Evolutionary conservation across 2,329 filamentous ascomycete species (phyloP).

Genomic region (Phialemoniopsis sp.): DNA sequence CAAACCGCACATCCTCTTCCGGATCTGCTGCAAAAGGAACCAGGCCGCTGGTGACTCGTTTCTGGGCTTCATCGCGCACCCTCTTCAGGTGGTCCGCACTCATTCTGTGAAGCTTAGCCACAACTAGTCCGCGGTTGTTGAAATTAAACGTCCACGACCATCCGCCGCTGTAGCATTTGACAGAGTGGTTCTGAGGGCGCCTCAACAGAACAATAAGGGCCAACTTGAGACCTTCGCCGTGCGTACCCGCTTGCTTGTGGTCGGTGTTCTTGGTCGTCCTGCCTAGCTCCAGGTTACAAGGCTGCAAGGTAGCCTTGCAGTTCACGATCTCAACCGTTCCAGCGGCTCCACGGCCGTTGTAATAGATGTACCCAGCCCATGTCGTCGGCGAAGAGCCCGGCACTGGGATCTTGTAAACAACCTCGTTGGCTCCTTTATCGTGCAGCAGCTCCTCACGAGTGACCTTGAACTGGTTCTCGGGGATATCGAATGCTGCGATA

Average conservation of each 20-base stretch:
- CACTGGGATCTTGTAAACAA: constrained; percentile 17
- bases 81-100: too few relatives aligned
- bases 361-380: constrained; percentile 24
- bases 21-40: constrained; percentile 12
- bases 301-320: constrained; percentile 19
- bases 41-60: too few relatives aligned
- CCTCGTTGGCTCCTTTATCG: constrained; percentile 10
- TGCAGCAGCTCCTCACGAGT: constrained; percentile 11
- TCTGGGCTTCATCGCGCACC: constrained; percentile 1
- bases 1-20: constrained; percentile 17
- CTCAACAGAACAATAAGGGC: constrained; percentile 22
- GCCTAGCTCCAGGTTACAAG: constrained; percentile 21
- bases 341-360: constrained; percentile 10
- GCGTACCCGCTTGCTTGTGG: constrained; percentile 16
- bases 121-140: constrained; percentile 13
- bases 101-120: constrained; percentile 10
- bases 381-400: constrained; percentile 1
- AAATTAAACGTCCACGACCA: constrained; percentile 27
- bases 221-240: constrained; percentile 24
- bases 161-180: constrained; percentile 18
- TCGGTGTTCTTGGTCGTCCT: constrained; percentile 17
- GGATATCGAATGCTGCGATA: constrained; percentile 16
- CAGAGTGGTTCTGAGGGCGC: constrained; percentile 15
- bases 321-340: constrained; percentile 24
- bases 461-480: constrained; percentile 14